phyloP scores from a whole-genome alignment of 768 basidiomycete species.

The Trametopsis cervina region DNA sequence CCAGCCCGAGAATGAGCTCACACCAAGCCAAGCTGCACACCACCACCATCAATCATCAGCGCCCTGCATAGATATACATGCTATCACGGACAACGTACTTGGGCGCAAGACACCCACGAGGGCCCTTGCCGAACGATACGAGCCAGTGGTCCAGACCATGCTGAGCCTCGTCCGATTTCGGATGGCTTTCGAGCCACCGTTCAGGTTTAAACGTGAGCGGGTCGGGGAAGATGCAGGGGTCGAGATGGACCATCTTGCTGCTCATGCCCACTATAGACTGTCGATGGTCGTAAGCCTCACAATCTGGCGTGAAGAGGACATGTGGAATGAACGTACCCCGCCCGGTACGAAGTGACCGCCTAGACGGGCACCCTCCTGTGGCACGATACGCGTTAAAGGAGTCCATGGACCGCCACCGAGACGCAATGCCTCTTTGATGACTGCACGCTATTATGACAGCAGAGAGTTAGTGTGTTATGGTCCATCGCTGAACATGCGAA shows the following conservation, averaged over 20 bases:
- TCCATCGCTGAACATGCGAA: background rate
- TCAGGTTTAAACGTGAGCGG: constrained; percentile 34
- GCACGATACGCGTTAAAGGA: constrained; percentile 34
- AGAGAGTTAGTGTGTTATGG: background rate
- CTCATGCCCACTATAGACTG: constrained; percentile 35
- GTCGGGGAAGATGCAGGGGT: constrained; percentile 34
- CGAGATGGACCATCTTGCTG: constrained; percentile 28
- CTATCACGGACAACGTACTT: too few species aligned
- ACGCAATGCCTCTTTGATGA: constrained; percentile 40
- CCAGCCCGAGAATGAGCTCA: constrained; percentile 36
- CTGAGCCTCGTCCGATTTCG: constrained; percentile 15
- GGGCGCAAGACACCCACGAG: constrained; percentile 38
- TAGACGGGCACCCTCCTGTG: constrained; percentile 27
- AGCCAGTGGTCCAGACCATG: constrained; percentile 33
- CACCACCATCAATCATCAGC: background rate
- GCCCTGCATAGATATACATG: background rate
- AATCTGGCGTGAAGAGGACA: background rate
- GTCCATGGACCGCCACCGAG: constrained; percentile 33
- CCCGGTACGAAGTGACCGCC: constrained; percentile 30
- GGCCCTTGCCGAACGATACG: constrained; percentile 38
- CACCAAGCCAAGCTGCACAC: constrained; percentile 34
- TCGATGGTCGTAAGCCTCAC: background rate
- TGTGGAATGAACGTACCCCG: constrained; percentile 25
- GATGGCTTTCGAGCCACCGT: constrained; percentile 33
- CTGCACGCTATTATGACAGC: constrained; percentile 31